Percentiles rank a stretch among this genome's conserved stretches.
Evolutionary conservation across 768 basidiomycete species (phyloP).

Genomic region (Multifurca ochricompacta): DNA sequence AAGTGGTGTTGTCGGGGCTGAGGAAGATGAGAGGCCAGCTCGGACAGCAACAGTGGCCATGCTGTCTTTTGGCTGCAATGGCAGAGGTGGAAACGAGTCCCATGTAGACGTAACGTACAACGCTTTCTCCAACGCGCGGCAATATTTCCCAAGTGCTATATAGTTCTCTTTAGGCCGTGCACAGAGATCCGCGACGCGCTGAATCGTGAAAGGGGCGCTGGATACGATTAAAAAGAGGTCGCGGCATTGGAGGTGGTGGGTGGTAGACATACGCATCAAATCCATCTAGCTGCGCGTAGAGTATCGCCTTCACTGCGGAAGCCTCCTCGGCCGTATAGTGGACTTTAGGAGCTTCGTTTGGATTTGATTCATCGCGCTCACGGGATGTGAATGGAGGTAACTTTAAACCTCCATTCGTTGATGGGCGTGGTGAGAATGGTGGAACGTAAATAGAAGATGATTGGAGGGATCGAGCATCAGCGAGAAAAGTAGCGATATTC

Average conservation of each 20-base stretch:
- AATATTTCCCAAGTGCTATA: conserved; percentile 74
- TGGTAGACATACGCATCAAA: conserved; percentile 58
- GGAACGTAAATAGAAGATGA: conserved; percentile 36
- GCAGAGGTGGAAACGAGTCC: conserved; percentile 62
- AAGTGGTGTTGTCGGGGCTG: conserved; percentile 66
- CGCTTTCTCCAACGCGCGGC: conserved; percentile 77
- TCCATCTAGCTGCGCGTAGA: conserved; percentile 60
- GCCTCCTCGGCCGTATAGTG: conserved; percentile 59
- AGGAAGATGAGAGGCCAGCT: conserved; percentile 40
- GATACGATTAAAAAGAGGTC: conserved; percentile 23
- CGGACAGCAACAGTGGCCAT: conserved; percentile 28
- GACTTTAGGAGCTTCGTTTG: conserved; percentile 46
- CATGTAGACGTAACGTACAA: conserved; percentile 77
- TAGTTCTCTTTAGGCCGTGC: conserved; percentile 63
- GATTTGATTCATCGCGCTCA: conserved; percentile 39
- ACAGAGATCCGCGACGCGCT: conserved; percentile 80
- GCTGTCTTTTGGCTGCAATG: conserved; percentile 29
- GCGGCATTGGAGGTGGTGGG: not conserved
- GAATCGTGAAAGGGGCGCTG: conserved; percentile 80
- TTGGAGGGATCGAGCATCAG: conserved; percentile 24
- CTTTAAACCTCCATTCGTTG: conserved; percentile 50
- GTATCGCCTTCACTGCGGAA: conserved; percentile 41
- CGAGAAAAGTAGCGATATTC: conserved; percentile 30
- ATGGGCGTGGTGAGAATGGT: conserved; percentile 29
- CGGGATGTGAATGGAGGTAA: conserved; percentile 68